Percentiles rank a stretch among this genome's conserved stretches.
phyloP scores from a whole-genome alignment of 2,329 filamentous ascomycete genomes.

The Penicillium sp. region DNA sequence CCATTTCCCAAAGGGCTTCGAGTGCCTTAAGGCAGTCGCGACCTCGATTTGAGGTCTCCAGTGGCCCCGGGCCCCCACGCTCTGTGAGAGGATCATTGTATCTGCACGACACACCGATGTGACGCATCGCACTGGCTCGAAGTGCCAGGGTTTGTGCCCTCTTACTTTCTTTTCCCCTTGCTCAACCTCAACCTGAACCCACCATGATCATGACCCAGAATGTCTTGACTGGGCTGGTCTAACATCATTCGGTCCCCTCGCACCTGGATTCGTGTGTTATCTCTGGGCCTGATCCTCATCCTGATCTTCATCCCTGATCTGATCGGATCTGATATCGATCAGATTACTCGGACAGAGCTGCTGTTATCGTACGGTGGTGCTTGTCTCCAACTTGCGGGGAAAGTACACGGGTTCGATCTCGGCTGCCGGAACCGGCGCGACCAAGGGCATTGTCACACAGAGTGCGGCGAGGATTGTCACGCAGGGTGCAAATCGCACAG shows the following conservation, averaged over 20 bases:
- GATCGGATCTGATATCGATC: neutral
- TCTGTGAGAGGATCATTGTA: slow-evolving; percentile 6
- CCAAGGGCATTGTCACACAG: neutral
- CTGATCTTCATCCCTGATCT: neutral
- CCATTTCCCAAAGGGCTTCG: neutral
- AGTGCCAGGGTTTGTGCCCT: slow-evolving; percentile 8
- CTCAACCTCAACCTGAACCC: neutral
- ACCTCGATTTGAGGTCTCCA: neutral
- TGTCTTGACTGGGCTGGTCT: slow-evolving; percentile 6
- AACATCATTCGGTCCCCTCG: slow-evolving; percentile 1
- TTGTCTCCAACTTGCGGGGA: neutral
- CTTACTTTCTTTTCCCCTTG: neutral
- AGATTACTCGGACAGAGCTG: neutral
- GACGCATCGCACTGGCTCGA: slow-evolving; percentile 9
- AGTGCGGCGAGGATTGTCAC: neutral
- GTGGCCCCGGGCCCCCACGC: neutral
- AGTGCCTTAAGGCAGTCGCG: neutral
- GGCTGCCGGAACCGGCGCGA: neutral
- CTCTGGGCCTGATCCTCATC: neutral
- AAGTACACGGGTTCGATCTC: neutral
- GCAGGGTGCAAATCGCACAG: neutral
- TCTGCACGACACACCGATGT: slow-evolving; percentile 17
- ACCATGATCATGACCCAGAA: slow-evolving; percentile 13
- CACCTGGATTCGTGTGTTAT: neutral
- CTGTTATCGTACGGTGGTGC: neutral